Evolutionary conservation across 305 asterid species (phyloP).

Genomic region (Fraxinus nigra): DNA sequence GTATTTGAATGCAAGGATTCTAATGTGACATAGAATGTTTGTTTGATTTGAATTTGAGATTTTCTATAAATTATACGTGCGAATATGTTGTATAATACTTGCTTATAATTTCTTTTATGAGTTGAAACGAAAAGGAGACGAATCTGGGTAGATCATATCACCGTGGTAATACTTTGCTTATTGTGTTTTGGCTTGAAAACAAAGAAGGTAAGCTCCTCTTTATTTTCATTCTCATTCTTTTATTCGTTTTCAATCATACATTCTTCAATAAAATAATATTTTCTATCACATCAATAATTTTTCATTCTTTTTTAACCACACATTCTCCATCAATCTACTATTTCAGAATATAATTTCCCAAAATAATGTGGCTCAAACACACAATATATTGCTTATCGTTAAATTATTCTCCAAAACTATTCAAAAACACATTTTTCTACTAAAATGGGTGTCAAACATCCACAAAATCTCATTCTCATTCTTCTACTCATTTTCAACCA

Average conservation of each 20-base stretch:
- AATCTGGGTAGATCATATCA: not conserved
- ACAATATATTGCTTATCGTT: not conserved
- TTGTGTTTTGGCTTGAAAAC: not conserved
- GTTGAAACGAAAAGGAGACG: not conserved
- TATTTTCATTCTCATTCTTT: too few relatives aligned
- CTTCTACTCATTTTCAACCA: too few relatives aligned
- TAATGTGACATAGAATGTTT: not conserved
- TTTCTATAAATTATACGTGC: not conserved
- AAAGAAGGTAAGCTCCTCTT: not conserved
- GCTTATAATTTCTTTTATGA: not conserved
- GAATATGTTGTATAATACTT: not conserved
- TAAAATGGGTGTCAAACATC: too few relatives aligned
- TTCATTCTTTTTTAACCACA: too few relatives aligned
- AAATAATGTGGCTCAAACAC: too few relatives aligned
- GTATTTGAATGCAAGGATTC: not conserved
- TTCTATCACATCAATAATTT: too few relatives aligned
- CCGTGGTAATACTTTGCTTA: not conserved
- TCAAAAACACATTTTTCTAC: too few relatives aligned
- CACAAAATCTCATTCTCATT: too few relatives aligned
- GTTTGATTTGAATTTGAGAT: not conserved
- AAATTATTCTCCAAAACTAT: not conserved
- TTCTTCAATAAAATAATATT: too few relatives aligned
- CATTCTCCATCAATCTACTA: too few relatives aligned
- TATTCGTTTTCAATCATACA: too few relatives aligned
- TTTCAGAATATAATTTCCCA: too few relatives aligned